A percentile compares a stretch with the other conserved stretches of the same genome.
Evolutionary conservation across 2,329 filamentous ascomycete species (phyloP).

Genomic region (Fusarium mexicanum): DNA sequence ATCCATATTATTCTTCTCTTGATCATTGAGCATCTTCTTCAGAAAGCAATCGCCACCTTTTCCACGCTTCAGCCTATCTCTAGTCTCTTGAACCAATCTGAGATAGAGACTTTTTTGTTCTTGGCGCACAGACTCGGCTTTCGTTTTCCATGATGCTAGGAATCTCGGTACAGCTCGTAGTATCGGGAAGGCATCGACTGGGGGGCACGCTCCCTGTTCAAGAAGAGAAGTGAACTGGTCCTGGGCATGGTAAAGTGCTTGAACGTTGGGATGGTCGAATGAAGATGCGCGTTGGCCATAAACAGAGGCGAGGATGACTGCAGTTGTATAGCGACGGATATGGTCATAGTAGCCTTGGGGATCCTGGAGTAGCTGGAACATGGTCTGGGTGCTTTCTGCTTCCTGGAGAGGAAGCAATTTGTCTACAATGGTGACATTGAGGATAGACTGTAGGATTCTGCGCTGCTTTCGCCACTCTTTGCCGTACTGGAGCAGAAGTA

Average conservation of each 20-base stretch:
- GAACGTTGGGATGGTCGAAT: conserved; percentile 14
- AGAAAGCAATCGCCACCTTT: conserved; percentile 1
- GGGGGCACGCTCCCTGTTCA: conserved; percentile 40
- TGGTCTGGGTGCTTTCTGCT: conserved; percentile 32
- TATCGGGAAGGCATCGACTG: conserved; percentile 40
- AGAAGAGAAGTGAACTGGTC: conserved; percentile 37
- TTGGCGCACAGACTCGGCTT: conserved; percentile 31
- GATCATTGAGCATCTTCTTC: background rate
- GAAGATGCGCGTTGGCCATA: conserved; percentile 28
- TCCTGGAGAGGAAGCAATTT: conserved; percentile 27
- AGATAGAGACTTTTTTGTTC: conserved; percentile 33
- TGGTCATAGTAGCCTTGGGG: conserved; percentile 26
- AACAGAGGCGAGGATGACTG: conserved; percentile 39
- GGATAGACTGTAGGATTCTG: conserved; percentile 36
- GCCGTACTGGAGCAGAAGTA: conserved; percentile 37
- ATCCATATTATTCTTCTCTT: conserved; percentile 1
- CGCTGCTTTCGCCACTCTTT: conserved; percentile 34
- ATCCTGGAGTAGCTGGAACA: conserved; percentile 27
- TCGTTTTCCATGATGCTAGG: conserved; percentile 36
- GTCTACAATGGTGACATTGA: conserved; percentile 34
- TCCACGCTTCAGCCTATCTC: background rate
- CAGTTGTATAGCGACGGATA: conserved; percentile 38
- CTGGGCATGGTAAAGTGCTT: conserved; percentile 36
- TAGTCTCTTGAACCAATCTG: background rate
- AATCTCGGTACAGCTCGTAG: conserved; percentile 33